Conservation (phyloP, 2,329 filamentous ascomycete species). For the Pseudogymnoascus sp. region DNA sequence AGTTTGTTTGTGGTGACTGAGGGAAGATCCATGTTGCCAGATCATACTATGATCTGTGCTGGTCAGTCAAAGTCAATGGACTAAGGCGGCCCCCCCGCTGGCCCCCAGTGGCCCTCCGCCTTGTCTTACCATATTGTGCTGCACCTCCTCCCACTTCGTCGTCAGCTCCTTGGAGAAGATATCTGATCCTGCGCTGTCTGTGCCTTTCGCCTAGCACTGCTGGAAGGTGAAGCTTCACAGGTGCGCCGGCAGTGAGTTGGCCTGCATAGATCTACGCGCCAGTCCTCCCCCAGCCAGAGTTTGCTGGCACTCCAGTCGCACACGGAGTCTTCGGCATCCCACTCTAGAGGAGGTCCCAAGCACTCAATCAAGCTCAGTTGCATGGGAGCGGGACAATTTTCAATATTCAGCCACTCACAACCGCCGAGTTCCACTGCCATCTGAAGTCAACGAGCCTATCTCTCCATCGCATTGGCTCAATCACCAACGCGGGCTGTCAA, state of each 20-base stretch:
- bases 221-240: background rate
- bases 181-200: background rate
- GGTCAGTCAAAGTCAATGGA: conserved; percentile 1
- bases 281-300: background rate
- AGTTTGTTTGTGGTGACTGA: background rate
- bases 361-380: background rate
- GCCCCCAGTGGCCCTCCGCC: background rate
- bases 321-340: background rate
- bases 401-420: conserved; percentile 3
- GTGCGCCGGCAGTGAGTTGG: background rate
- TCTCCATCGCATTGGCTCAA: background rate
- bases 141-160: background rate
- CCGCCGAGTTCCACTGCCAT: background rate
- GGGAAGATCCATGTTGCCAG: conserved; percentile 3
- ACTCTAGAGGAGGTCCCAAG: background rate
- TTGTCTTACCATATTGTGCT: background rate
- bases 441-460: background rate
- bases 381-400: conserved; percentile 1
- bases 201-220: background rate
- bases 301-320: conserved; percentile 1
- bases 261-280: conserved; percentile 2
- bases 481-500: background rate
- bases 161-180: background rate
- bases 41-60: conserved; percentile 3
- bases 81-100: background rate